Percentiles rank a stretch among this genome's conserved stretches.
Evolutionary conservation across 768 basidiomycete species (phyloP).

Genomic region (Sarcomyxa edulis): DNA sequence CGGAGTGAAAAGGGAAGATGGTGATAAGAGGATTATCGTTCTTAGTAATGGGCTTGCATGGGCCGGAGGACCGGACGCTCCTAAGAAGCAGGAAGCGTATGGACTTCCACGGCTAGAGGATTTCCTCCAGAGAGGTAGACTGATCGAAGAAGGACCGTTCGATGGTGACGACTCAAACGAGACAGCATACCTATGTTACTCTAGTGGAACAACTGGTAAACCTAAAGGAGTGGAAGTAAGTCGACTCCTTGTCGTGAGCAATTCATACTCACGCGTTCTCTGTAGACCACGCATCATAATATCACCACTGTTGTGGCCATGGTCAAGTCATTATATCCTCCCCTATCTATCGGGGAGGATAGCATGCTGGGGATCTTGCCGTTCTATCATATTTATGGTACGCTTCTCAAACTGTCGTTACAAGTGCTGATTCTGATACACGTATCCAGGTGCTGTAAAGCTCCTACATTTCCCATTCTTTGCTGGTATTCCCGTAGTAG

Average conservation of each 20-base stretch:
- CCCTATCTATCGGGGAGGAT: slow-evolving; percentile 34
- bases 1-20: slow-evolving; percentile 42
- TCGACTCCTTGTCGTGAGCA: background rate
- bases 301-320: slow-evolving; percentile 55
- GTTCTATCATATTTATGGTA: slow-evolving; percentile 43
- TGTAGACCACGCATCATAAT: slow-evolving; percentile 64
- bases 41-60: slow-evolving; percentile 44
- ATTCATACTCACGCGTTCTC: slow-evolving; percentile 1
- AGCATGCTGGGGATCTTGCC: slow-evolving; percentile 62
- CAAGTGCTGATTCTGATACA: background rate
- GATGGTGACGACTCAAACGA: slow-evolving; percentile 47
- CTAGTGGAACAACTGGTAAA: slow-evolving; percentile 40
- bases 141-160: slow-evolving; percentile 50
- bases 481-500: slow-evolving; percentile 43
- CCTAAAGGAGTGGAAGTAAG: slow-evolving; percentile 63
- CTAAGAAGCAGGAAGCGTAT: slow-evolving; percentile 11
- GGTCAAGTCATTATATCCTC: slow-evolving; percentile 37
- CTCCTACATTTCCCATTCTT: slow-evolving; percentile 56
- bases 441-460: slow-evolving; percentile 51
- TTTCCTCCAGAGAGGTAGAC: slow-evolving; percentile 44
- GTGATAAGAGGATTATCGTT: slow-evolving; percentile 51
- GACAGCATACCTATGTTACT: slow-evolving; percentile 62
- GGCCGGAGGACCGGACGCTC: slow-evolving; percentile 31
- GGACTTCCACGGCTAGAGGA: slow-evolving; percentile 37
- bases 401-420: background rate